Conservation (phyloP, 2,329 filamentous ascomycete genomes). For the Arachnomyces sp. region DNA sequence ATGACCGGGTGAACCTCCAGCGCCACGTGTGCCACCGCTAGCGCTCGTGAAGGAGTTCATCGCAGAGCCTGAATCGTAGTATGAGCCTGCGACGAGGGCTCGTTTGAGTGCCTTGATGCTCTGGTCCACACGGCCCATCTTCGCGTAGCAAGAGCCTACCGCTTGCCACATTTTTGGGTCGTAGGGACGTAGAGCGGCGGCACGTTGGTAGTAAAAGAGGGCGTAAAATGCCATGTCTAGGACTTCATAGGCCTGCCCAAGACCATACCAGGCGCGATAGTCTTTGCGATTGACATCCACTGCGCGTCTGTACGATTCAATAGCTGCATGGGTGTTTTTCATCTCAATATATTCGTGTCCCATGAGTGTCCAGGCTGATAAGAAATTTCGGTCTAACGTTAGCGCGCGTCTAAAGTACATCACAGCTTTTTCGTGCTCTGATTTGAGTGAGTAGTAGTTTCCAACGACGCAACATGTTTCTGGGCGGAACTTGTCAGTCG, state of each 20-base stretch:
- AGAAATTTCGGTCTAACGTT: constrained; percentile 79
- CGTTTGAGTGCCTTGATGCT: constrained; percentile 94
- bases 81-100: constrained; percentile 78
- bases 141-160: constrained; percentile 82
- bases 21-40: constrained; percentile 4
- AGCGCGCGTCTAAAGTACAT: constrained; percentile 94
- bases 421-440: constrained; percentile 93
- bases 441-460: constrained; percentile 93
- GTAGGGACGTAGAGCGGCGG: constrained; percentile 84
- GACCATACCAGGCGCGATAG: constrained; percentile 94
- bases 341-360: constrained; percentile 97
- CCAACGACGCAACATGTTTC: constrained; percentile 96
- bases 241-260: constrained; percentile 95
- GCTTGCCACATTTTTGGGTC: constrained; percentile 99
- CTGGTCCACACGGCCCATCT: constrained; percentile 78
- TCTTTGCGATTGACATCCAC: constrained; percentile 95
- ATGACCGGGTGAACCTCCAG: constrained; percentile 37
- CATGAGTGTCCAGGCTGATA: constrained; percentile 97
- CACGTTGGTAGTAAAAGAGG: constrained; percentile 95
- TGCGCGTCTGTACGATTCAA: constrained; percentile 90
- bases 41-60: constrained; percentile 18
- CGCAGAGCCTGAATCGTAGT: constrained; percentile 59
- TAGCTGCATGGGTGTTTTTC: constrained; percentile 96
- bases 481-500: constrained; percentile 89
- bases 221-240: constrained; percentile 97